Evolutionary conservation across 306 rosid species (phyloP).

Genomic region (Vicia faba): DNA sequence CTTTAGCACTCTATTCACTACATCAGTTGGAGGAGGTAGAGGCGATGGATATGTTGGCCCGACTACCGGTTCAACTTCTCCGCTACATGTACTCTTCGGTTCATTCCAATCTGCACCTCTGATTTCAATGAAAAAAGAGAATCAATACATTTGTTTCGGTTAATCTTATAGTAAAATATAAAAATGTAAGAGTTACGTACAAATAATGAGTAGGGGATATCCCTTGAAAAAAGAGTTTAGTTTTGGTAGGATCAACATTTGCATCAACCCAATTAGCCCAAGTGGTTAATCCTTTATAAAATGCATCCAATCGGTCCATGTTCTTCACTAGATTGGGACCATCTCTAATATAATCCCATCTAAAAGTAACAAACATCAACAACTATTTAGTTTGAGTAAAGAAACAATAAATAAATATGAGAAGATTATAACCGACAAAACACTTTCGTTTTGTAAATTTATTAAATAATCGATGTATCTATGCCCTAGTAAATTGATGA

Average conservation of each 20-base stretch:
- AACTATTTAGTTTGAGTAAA: too few relatives aligned
- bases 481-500: too few relatives aligned
- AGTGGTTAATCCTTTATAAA: conserved; percentile 61
- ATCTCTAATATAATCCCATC: conserved; percentile 71
- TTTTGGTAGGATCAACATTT: conserved; percentile 56
- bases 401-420: too few relatives aligned
- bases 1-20: conserved; percentile 64
- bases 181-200: conserved; percentile 50
- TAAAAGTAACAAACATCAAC: background rate
- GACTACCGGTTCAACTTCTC: conserved; percentile 64
- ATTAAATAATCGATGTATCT: too few relatives aligned
- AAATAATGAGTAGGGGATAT: conserved; percentile 80
- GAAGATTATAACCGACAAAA: too few relatives aligned
- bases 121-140: background rate
- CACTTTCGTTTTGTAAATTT: too few relatives aligned
- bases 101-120: conserved; percentile 90
- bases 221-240: conserved; percentile 81
- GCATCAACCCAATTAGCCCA: conserved; percentile 86
- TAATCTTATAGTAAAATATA: background rate
- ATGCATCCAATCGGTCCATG: conserved; percentile 78
- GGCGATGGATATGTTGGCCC: conserved; percentile 80
- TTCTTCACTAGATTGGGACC: conserved; percentile 54
- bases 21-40: conserved; percentile 65
- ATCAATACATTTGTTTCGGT: background rate
- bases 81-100: conserved; percentile 70